Percentiles rank a stretch among this genome's conserved stretches.
Evolutionary conservation across 2,329 filamentous ascomycete genomes (phyloP).

Genomic region (Sarocladium brachiariae): DNA sequence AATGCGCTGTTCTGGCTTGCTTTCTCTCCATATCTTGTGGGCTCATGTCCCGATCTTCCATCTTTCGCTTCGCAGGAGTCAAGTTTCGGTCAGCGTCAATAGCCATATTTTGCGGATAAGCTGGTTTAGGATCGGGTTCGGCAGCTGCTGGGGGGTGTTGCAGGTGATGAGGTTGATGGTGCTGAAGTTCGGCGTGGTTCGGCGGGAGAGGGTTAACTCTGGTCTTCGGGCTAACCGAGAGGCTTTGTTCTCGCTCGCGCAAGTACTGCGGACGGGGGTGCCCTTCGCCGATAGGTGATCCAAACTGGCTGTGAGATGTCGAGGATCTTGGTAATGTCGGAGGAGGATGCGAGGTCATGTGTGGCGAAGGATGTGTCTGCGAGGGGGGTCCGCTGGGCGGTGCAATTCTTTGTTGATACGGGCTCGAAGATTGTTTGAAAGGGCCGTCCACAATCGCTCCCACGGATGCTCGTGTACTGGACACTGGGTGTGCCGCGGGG

Average conservation of each 20-base stretch:
- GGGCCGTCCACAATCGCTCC: neutral
- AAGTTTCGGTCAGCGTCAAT: constrained; percentile 24
- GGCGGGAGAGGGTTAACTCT: constrained; percentile 31
- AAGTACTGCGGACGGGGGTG: constrained; percentile 29
- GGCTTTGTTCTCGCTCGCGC: constrained; percentile 61
- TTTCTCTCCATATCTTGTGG: constrained; percentile 45
- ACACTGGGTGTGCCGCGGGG: neutral
- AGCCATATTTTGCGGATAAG: constrained; percentile 20
- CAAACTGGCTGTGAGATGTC: constrained; percentile 37
- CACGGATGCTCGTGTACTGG: neutral
- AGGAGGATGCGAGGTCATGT: constrained; percentile 26
- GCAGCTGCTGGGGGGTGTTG: neutral
- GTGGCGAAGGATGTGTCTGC: constrained; percentile 24
- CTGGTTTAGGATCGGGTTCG: constrained; percentile 21
- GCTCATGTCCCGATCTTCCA: constrained; percentile 34
- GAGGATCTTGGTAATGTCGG: constrained; percentile 31
- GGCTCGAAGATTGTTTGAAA: constrained; percentile 40
- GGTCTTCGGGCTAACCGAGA: constrained; percentile 76
- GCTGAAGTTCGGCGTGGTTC: neutral
- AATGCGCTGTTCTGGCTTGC: constrained; percentile 41
- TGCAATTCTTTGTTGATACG: constrained; percentile 48
- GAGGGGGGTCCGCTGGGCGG: constrained; percentile 12
- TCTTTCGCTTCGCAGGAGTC: constrained; percentile 34
- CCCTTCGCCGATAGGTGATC: constrained; percentile 34
- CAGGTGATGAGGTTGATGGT: neutral